phyloP scores from a whole-genome alignment of 2,329 filamentous ascomycete species.

The Metarhizium robertsii region DNA sequence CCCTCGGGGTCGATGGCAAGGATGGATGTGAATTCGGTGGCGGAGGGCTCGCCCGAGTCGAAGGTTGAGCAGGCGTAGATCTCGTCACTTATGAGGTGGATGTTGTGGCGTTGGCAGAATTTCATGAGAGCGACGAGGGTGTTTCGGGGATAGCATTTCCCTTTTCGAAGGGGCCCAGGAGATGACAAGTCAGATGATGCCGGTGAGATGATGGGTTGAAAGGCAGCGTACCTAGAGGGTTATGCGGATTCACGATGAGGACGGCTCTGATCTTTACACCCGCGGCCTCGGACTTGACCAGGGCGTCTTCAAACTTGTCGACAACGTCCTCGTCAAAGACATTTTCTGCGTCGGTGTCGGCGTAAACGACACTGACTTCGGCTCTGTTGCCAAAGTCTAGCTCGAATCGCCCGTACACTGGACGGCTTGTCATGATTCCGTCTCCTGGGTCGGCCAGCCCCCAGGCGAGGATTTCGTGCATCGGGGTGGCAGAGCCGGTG shows the following conservation, averaged over 20 bases:
- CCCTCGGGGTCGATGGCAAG: constrained; percentile 33
- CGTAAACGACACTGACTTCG: constrained; percentile 34
- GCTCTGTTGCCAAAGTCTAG: constrained; percentile 36
- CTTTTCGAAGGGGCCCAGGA: constrained; percentile 8
- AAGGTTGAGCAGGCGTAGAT: constrained; percentile 47
- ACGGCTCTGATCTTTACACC: constrained; percentile 34
- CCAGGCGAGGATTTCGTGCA: constrained; percentile 31
- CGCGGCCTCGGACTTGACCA: constrained; percentile 21
- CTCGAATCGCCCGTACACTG: constrained; percentile 39
- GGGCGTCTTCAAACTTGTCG: constrained; percentile 33
- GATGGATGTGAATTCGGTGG: constrained; percentile 35
- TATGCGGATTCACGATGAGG: constrained; percentile 44
- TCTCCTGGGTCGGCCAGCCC: constrained; percentile 27
- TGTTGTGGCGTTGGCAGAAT: constrained; percentile 37
- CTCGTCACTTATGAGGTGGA: constrained; percentile 50
- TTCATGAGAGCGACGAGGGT: constrained; percentile 33
- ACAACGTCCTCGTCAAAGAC: constrained; percentile 34
- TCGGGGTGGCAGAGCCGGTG: constrained; percentile 26
- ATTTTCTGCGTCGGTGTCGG: constrained; percentile 30
- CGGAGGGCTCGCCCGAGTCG: constrained; percentile 20
- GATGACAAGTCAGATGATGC: constrained; percentile 8
- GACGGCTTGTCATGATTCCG: constrained; percentile 28
- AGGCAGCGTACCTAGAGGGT: constrained; percentile 33
- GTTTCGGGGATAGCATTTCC: constrained; percentile 32
- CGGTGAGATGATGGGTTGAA: neutral